A percentile compares a stretch with the other conserved stretches of the same genome.
Conservation (phyloP, 306 rosid species). For the Cucurbita argyrosperma region DNA sequence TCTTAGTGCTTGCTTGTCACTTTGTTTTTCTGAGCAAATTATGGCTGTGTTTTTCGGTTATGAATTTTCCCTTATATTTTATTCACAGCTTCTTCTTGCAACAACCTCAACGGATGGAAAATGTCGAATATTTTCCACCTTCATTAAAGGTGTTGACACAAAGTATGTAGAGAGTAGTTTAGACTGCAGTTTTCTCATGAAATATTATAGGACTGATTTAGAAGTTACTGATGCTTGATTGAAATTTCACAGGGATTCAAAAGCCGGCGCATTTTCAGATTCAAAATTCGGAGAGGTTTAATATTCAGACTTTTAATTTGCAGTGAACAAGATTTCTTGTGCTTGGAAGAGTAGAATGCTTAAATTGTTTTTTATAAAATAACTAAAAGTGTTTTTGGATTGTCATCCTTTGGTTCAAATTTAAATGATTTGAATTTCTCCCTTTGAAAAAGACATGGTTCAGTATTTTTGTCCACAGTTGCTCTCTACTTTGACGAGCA, state of each 20-base stretch:
- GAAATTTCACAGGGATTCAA: conserved; percentile 66
- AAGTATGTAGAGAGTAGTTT: conserved; percentile 43
- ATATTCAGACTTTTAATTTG: conserved; percentile 15
- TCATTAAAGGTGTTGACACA: conserved; percentile 79
- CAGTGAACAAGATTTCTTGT: neutral
- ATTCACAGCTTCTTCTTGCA: conserved; percentile 74
- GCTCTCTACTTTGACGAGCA: neutral
- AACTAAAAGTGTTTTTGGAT: neutral
- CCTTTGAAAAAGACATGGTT: neutral
- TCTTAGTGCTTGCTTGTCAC: neutral
- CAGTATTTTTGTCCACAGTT: neutral
- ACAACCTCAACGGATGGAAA: conserved; percentile 94
- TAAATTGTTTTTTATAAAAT: neutral
- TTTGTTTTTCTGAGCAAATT: neutral
- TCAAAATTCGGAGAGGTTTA: conserved; percentile 90
- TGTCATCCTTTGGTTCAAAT: neutral
- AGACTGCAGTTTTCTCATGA: neutral
- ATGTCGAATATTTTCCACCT: conserved; percentile 80
- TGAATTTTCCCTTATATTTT: conserved; percentile 6
- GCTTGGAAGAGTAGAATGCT: neutral
- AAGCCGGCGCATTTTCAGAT: conserved; percentile 49
- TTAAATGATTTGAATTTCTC: neutral
- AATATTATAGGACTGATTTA: neutral
- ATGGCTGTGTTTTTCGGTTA: neutral
- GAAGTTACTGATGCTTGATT: conserved; percentile 16